phyloP scores from a whole-genome alignment of 2,329 filamentous ascomycete species.

The Pseudofabraea citricarpa region DNA sequence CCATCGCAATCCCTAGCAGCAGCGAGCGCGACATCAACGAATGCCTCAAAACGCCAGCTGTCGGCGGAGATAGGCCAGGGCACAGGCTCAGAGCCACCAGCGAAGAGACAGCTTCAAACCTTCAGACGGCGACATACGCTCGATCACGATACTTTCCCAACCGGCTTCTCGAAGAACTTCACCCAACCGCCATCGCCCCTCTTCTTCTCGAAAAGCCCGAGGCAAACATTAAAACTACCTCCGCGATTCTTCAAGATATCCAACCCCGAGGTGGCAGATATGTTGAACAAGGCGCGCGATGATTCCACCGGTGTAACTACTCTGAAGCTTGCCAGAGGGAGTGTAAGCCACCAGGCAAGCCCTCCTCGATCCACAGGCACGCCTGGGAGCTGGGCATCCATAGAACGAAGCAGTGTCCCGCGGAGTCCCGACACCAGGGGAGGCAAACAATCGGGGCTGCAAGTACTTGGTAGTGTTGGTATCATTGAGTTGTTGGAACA shows the following conservation, averaged over 20 bases:
- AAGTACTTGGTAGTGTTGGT: slow-evolving; percentile 59
- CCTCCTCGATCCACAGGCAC: slow-evolving; percentile 45
- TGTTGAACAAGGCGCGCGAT: slow-evolving; percentile 18
- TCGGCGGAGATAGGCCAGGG: slow-evolving; percentile 11
- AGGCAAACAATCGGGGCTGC: slow-evolving; percentile 39
- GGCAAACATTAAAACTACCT: slow-evolving; percentile 37
- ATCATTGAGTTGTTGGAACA: slow-evolving; percentile 70
- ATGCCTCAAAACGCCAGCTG: slow-evolving; percentile 20
- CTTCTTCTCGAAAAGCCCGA: slow-evolving; percentile 45
- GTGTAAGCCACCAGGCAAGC: slow-evolving; percentile 42
- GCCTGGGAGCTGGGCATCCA: slow-evolving; percentile 43
- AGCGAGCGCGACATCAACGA: slow-evolving; percentile 1
- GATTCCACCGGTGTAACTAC: slow-evolving; percentile 39
- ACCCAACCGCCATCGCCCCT: slow-evolving; percentile 39
- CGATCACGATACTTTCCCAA: slow-evolving; percentile 29
- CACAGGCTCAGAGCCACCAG: slow-evolving; percentile 18
- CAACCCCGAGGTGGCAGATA: slow-evolving; percentile 14
- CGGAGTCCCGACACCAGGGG: slow-evolving; percentile 47
- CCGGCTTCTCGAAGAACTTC: slow-evolving; percentile 7
- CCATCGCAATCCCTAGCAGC: neutral
- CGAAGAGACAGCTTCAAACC: slow-evolving; percentile 22
- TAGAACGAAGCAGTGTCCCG: slow-evolving; percentile 46
- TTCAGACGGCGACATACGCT: slow-evolving; percentile 28
- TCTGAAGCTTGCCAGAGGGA: slow-evolving; percentile 50
- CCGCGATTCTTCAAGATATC: slow-evolving; percentile 21